phyloP scores from a whole-genome alignment of 78 protist species.

The Dictyostelium intermedium region DNA sequence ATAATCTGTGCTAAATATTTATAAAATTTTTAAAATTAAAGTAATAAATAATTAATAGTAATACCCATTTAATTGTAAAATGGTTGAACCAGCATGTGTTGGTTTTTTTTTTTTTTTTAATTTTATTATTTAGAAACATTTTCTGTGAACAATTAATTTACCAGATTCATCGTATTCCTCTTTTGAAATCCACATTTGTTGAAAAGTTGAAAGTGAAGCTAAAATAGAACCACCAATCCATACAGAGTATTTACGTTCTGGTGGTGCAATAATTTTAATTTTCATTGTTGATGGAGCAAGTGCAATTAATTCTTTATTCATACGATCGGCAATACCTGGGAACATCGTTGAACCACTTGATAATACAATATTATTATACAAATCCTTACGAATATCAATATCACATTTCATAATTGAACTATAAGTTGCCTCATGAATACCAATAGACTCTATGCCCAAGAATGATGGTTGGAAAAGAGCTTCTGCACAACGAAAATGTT shows the following conservation, averaged over 20 bases:
- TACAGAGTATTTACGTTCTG: slow-evolving; percentile 95
- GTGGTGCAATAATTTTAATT: slow-evolving; percentile 94
- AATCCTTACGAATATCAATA: slow-evolving; percentile 89
- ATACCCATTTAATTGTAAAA: too few species aligned
- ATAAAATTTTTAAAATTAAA: too few species aligned
- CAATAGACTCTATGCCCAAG: slow-evolving; percentile 86
- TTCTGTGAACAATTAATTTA: slow-evolving; percentile 88
- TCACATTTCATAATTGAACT: slow-evolving; percentile 93
- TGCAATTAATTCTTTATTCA: slow-evolving; percentile 72
- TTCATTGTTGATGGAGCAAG: slow-evolving; percentile 93
- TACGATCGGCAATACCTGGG: slow-evolving; percentile 85
- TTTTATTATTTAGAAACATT: slow-evolving; percentile 87
- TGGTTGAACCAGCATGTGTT: too few species aligned
- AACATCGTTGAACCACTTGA: slow-evolving; percentile 95
- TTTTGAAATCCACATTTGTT: slow-evolving; percentile 95
- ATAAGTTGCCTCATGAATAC: slow-evolving; percentile 26
- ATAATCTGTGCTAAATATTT: too few species aligned
- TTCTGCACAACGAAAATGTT: slow-evolving; percentile 89
- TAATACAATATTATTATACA: slow-evolving; percentile 91
- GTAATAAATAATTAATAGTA: too few species aligned
- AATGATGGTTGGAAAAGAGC: slow-evolving; percentile 89
- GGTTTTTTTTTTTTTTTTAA: too few species aligned
- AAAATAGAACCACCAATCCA: slow-evolving; percentile 98
- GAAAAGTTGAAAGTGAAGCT: slow-evolving; percentile 94
- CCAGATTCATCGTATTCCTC: slow-evolving; percentile 95